Conservation (phyloP, 192 early-diverging fungal genomes). For the Chytriomyces sp. region DNA sequence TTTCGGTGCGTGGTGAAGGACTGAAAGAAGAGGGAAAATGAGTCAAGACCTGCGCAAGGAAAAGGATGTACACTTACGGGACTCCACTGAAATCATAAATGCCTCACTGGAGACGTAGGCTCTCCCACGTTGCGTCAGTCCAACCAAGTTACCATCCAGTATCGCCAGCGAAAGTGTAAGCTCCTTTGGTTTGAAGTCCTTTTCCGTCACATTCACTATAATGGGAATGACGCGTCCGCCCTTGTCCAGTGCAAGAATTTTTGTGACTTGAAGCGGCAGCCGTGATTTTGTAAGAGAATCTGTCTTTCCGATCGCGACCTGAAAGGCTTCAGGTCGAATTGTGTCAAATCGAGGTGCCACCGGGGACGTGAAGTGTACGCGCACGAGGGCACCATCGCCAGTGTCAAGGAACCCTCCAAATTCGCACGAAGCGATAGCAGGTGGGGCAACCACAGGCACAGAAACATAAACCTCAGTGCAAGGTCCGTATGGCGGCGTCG, state of each 20-base stretch:
- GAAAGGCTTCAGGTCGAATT: background rate
- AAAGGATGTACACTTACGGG: too few species aligned
- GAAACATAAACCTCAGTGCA: background rate
- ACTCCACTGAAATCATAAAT: background rate
- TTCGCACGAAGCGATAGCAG: background rate
- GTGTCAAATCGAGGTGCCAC: background rate
- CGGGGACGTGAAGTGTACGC: background rate
- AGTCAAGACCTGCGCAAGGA: too few species aligned
- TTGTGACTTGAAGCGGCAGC: background rate
- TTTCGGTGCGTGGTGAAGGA: too few species aligned
- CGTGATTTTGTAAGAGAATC: background rate
- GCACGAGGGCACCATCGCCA: background rate
- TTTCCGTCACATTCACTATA: background rate
- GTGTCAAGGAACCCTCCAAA: background rate
- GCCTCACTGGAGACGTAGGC: background rate
- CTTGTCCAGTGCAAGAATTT: background rate
- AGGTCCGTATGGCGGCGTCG: constrained; percentile 2
- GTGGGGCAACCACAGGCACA: background rate
- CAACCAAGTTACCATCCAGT: background rate
- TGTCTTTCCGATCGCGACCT: background rate
- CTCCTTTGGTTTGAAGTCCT: background rate
- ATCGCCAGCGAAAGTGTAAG: background rate
- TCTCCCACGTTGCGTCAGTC: background rate
- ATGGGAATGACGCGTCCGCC: background rate
- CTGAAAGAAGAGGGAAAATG: too few species aligned